phyloP scores from a whole-genome alignment of 208 protist genomes.

The Leishmania lainsoni region DNA sequence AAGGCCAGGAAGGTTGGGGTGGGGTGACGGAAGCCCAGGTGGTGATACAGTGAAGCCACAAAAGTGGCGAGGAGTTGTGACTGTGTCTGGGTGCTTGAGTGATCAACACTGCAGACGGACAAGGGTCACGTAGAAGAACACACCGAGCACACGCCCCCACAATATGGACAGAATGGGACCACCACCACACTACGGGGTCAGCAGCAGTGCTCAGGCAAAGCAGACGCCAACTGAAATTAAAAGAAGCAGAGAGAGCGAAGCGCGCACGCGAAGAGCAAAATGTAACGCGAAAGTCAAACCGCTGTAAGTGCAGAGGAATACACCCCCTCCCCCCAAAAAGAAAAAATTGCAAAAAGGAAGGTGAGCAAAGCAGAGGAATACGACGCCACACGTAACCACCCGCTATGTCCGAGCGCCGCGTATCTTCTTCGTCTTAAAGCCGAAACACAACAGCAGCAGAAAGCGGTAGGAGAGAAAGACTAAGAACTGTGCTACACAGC shows the following conservation, averaged over 20 bases:
- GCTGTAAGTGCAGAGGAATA: not conserved
- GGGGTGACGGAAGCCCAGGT: no score
- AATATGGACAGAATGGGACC: no score
- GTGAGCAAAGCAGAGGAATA: not conserved
- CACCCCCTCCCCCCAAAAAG: not conserved
- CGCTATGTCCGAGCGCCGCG: not conserved
- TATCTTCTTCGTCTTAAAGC: not conserved
- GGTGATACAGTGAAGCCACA: no score
- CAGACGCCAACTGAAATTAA: not conserved
- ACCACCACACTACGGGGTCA: not conserved
- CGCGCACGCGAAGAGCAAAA: not conserved
- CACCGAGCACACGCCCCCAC: not conserved
- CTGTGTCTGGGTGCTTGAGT: not conserved
- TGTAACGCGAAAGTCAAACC: not conserved
- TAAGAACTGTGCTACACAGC: not conserved
- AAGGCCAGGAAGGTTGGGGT: no score
- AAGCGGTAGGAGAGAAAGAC: not conserved
- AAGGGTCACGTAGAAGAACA: not conserved
- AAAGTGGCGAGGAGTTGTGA: no score
- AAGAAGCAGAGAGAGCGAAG: not conserved
- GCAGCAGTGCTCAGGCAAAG: not conserved
- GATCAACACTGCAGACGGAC: not conserved
- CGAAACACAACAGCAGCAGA: not conserved
- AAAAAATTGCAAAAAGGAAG: not conserved
- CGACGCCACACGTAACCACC: not conserved